Evolutionary conservation across 495 filamentous ascomycete species (phyloP).

Genomic region (Aspergillus nidulans): DNA sequence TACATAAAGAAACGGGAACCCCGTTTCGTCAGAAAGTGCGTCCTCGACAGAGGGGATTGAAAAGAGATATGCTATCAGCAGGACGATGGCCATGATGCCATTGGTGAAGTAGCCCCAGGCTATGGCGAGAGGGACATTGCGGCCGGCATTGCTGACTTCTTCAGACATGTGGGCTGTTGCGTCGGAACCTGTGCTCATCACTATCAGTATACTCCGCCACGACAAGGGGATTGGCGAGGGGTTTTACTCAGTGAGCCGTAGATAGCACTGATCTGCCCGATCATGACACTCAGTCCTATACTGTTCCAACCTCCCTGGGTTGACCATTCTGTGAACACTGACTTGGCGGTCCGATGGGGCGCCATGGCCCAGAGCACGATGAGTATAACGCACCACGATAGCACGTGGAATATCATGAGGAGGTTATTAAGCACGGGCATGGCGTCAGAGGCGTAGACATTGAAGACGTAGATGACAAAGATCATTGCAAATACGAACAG

Average conservation of each 20-base stretch:
- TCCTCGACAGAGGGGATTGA: constrained; percentile 32
- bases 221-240: neutral
- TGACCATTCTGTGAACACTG: constrained; percentile 34
- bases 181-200: constrained; percentile 26
- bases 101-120: constrained; percentile 30
- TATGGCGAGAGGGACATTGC: constrained; percentile 29
- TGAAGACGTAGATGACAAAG: constrained; percentile 29
- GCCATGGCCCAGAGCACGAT: constrained; percentile 32
- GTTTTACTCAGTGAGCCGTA: constrained; percentile 27
- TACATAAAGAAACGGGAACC: constrained; percentile 30
- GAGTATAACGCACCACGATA: constrained; percentile 42
- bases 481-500: constrained; percentile 40
- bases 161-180: constrained; percentile 37
- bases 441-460: constrained; percentile 35
- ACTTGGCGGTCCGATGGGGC: constrained; percentile 32
- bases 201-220: too few relatives aligned
- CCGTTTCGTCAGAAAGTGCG: constrained; percentile 25
- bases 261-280: constrained; percentile 19
- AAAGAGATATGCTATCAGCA: constrained; percentile 33
- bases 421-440: constrained; percentile 46
- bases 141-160: constrained; percentile 35
- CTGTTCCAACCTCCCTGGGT: constrained; percentile 40
- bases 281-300: constrained; percentile 31
- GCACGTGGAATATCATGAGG: constrained; percentile 42
- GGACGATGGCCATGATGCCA: constrained; percentile 31